Conservation (phyloP, 2,329 filamentous ascomycete genomes). For the Aspergillus chevalieri region DNA sequence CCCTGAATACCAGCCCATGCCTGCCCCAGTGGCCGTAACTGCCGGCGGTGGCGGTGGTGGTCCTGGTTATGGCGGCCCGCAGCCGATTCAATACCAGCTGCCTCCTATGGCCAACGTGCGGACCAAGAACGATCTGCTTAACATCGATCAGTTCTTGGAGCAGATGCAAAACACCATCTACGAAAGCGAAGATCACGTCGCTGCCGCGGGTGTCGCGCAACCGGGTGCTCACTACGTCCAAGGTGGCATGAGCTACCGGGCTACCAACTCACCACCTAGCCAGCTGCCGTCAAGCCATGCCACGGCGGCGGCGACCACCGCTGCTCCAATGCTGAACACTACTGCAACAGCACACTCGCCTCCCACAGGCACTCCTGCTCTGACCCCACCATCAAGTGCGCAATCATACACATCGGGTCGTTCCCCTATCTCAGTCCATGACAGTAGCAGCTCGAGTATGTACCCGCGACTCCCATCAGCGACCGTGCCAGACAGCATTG, state of each 20-base stretch:
- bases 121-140: constrained; percentile 87
- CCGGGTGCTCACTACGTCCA: constrained; percentile 63
- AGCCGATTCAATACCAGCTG: constrained; percentile 77
- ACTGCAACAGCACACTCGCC: constrained; percentile 40
- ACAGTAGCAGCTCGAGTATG: constrained; percentile 48
- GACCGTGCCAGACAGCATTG: constrained; percentile 51
- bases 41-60: constrained; percentile 44
- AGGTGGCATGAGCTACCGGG: constrained; percentile 46
- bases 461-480: constrained; percentile 59
- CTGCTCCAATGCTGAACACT: constrained; percentile 33
- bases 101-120: constrained; percentile 81
- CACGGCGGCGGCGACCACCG: constrained; percentile 28
- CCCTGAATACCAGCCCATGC: constrained; percentile 48
- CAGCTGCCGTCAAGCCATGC: constrained; percentile 39
- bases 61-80: constrained; percentile 51
- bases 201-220: constrained; percentile 69
- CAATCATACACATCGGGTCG: constrained; percentile 59
- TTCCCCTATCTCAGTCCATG: constrained; percentile 51
- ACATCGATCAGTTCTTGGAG: constrained; percentile 90
- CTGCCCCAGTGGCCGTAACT: constrained; percentile 52
- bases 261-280: constrained; percentile 51
- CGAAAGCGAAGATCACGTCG: constrained; percentile 78
- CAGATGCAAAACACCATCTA: constrained; percentile 96
- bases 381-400: constrained; percentile 58
- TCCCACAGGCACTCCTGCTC: constrained; percentile 51